Evolutionary conservation across 139 green algal genomes (phyloP).

Genomic region (Picocystis salinarum): DNA sequence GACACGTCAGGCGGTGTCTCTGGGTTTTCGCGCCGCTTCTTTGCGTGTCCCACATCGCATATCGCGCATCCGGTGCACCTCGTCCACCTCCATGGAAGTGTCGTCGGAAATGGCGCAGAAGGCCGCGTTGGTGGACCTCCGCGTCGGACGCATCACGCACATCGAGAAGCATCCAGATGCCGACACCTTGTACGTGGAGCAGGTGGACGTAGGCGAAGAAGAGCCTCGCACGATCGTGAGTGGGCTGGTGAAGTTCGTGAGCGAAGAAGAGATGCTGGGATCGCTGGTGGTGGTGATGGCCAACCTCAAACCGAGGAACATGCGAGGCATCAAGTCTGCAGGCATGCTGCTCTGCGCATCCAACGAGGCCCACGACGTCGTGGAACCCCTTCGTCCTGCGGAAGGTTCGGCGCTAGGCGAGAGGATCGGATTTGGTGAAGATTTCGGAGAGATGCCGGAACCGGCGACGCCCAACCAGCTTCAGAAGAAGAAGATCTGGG

Average conservation of each 20-base stretch:
- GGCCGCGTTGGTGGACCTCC: neutral
- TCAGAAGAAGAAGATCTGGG: constrained; percentile 38
- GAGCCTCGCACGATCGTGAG: constrained; percentile 56
- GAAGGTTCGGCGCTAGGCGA: constrained; percentile 39
- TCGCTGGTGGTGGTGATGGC: constrained; percentile 55
- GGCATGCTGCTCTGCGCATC: constrained; percentile 67
- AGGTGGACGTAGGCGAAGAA: constrained; percentile 68
- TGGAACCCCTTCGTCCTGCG: constrained; percentile 52
- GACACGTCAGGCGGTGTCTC: no score
- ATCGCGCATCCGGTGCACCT: no score
- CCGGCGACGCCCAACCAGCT: constrained; percentile 15
- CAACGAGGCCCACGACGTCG: constrained; percentile 43
- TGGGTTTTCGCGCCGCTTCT: no score
- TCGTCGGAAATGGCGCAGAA: no score
- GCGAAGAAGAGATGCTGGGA: neutral
- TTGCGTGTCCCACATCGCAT: no score
- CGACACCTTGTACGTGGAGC: constrained; percentile 65
- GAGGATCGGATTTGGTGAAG: constrained; percentile 42
- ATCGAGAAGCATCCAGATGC: constrained; percentile 42
- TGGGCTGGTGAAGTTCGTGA: constrained; percentile 50
- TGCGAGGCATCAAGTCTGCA: constrained; percentile 47
- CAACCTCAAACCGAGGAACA: constrained; percentile 63
- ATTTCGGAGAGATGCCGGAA: constrained; percentile 9
- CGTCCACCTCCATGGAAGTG: no score
- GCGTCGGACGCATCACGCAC: constrained; percentile 36